Base-by-base conservation (phyloP, 2,329 filamentous ascomycete species). In the Pseudogymnoascus sp. region DNA sequence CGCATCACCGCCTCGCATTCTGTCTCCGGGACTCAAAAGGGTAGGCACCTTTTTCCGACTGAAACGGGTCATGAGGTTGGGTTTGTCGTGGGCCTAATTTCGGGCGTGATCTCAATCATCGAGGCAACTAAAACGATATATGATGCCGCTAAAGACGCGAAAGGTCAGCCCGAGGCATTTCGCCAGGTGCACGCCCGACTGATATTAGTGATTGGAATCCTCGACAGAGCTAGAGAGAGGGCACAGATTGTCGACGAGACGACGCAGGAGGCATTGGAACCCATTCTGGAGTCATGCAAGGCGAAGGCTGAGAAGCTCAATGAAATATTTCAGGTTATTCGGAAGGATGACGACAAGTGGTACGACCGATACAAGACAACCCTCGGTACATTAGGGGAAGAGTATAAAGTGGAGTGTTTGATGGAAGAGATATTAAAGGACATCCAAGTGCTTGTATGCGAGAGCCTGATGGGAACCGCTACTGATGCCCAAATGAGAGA, bases 391-490 rank as follows among this genome's bases (percentile, higher is more conserved):
- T 53, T 66, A 53, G 62, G 62, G 38, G 68, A 68, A 28, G 66
- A 56, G 12, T 40, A 65, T 40, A 65, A 63, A 66, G 65, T 69
- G 33, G 67, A 68, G 63, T 59, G 38, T 59, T 67, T 69, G 60
- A 69, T 68, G 65, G 64, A 65, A 60, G 67, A 62, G 61, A 67
- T 69, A 65, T 53, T 67, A 40, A 68, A 67, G 63, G 66, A 69
- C 25, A 65, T 63, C 42, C 66, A 69, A 63, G 11, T 69, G 44
- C 59, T 69, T 65, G 64, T 44, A 62, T 67, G 37, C 28, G 63
- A 66, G 23, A 65, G 44, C 62, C 38, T 67, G 60, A 62, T 40
- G 60, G 66, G 64, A 61, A 64, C 18, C 28, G 66, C 66, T 44
- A 67, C 64, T 42, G 62, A 66, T 5, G 28, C 50, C 25, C 62